Evolutionary conservation across 805 yeast genomes (phyloP).

Genomic region (Martiniozyma abietophila): DNA sequence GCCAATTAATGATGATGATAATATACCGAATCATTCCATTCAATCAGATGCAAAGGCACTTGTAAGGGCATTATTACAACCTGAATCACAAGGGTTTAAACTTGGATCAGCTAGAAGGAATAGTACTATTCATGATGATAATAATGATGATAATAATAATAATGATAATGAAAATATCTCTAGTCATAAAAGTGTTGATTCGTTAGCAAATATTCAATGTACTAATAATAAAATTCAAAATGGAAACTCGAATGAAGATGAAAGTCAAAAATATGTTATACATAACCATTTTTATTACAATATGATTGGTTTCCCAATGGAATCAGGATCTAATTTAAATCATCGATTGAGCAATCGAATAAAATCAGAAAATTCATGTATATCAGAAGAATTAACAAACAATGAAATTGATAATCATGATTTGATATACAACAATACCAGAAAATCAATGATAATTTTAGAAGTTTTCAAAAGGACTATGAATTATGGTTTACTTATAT

Average conservation of each 20-base stretch:
- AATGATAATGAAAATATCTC: too few relatives aligned
- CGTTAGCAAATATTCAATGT: too few relatives aligned
- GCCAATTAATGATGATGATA: background rate
- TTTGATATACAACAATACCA: too few relatives aligned
- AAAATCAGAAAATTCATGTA: too few relatives aligned
- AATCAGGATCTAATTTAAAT: too few relatives aligned
- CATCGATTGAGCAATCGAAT: background rate
- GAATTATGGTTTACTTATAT: slow-evolving; percentile 8
- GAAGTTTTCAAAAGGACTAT: slow-evolving; percentile 1
- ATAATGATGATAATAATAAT: too few relatives aligned
- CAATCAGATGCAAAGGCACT: slow-evolving; percentile 6
- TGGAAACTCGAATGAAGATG: background rate
- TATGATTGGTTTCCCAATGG: background rate
- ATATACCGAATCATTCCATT: background rate
- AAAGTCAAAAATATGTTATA: slow-evolving; percentile 2
- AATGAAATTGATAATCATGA: too few relatives aligned
- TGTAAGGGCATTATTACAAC: slow-evolving; percentile 7
- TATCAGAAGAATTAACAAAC: too few relatives aligned
- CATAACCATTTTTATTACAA: slow-evolving; percentile 13
- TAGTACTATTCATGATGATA: background rate
- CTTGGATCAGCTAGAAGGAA: slow-evolving; percentile 2
- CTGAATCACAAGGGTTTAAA: slow-evolving; percentile 12
- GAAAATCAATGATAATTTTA: background rate
- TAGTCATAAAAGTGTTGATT: too few relatives aligned
- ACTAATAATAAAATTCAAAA: background rate